A percentile compares a stretch with the other conserved stretches of the same genome.
phyloP scores from a whole-genome alignment of 2,329 filamentous ascomycete genomes.

The Epichloe aotearoae region DNA sequence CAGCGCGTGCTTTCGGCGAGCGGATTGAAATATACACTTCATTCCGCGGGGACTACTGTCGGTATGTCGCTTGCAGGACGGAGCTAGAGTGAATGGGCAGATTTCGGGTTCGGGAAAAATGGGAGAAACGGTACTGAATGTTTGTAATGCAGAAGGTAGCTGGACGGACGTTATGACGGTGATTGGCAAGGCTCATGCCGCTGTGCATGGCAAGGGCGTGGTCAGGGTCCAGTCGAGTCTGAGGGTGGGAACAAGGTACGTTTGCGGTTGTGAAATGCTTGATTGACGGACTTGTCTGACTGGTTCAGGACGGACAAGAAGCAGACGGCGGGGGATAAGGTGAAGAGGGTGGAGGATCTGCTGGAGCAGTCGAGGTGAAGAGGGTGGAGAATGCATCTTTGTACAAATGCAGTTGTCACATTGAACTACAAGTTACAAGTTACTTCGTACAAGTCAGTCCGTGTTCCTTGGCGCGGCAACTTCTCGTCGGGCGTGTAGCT shows the following conservation, averaged over 20 bases:
- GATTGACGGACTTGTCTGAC: background rate
- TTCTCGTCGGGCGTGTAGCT: background rate
- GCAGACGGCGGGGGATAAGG: conserved; percentile 71
- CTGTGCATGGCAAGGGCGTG: conserved; percentile 66
- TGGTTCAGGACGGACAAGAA: conserved; percentile 65
- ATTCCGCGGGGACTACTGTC: conserved; percentile 85
- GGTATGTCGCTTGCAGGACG: conserved; percentile 34
- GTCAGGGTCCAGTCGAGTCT: conserved; percentile 81
- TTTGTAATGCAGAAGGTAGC: conserved; percentile 52
- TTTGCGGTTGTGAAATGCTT: conserved; percentile 6
- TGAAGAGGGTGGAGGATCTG: conserved; percentile 45
- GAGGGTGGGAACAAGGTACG: conserved; percentile 64
- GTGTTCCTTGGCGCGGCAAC: background rate
- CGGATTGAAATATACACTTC: conserved; percentile 75
- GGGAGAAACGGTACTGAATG: too few species aligned
- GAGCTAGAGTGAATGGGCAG: too few species aligned
- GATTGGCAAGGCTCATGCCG: conserved; percentile 72
- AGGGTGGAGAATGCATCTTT: background rate
- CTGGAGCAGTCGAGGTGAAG: conserved; percentile 18
- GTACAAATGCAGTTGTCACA: background rate
- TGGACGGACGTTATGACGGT: conserved; percentile 82
- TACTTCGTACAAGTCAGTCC: conserved; percentile 1
- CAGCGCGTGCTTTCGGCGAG: conserved; percentile 73
- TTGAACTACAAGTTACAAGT: background rate
- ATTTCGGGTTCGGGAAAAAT: too few species aligned